Evolutionary conservation across 139 green algal genomes (phyloP).

Genomic region (Chlamydomonas sp.): DNA sequence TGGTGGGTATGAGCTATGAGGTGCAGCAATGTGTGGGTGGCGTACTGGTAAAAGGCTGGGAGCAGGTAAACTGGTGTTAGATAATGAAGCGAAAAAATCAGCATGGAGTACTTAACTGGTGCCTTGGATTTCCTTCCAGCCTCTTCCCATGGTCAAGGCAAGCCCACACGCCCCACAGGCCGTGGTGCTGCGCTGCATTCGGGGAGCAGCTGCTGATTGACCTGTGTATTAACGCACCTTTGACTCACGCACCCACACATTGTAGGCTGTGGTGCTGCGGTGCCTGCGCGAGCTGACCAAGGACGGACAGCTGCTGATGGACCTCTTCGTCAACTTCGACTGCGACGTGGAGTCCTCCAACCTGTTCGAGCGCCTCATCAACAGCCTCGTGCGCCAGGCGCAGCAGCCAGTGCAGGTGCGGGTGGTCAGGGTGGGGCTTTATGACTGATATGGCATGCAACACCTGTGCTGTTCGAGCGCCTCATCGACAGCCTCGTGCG

Average conservation of each 20-base stretch:
- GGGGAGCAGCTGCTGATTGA: too few species aligned
- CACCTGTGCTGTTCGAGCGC: slow-evolving; percentile 95
- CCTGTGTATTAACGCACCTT: background rate
- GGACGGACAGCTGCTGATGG: slow-evolving; percentile 93
- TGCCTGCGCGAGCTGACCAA: slow-evolving; percentile 62
- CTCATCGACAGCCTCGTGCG: slow-evolving; percentile 86
- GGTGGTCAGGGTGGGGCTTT: background rate
- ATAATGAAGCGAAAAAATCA: too few species aligned
- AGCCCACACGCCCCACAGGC: too few species aligned
- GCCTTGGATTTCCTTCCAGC: too few species aligned
- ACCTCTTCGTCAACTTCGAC: slow-evolving; percentile 98
- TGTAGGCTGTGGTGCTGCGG: slow-evolving; percentile 67
- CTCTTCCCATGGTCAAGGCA: too few species aligned
- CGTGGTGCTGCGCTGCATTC: too few species aligned
- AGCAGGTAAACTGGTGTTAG: too few species aligned
- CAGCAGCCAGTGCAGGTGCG: slow-evolving; percentile 35
- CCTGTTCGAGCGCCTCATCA: slow-evolving; percentile 91
- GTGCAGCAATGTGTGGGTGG: too few species aligned
- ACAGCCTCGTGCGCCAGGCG: slow-evolving; percentile 83
- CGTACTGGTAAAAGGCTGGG: too few species aligned
- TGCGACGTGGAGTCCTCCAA: slow-evolving; percentile 92
- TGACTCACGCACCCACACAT: background rate
- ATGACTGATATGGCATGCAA: background rate
- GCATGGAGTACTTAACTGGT: too few species aligned
- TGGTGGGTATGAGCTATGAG: too few species aligned